A percentile compares a stretch with the other conserved stretches of the same genome.
Conservation (phyloP, 2,329 filamentous ascomycete species). For the Aspergillus alliaceus region DNA sequence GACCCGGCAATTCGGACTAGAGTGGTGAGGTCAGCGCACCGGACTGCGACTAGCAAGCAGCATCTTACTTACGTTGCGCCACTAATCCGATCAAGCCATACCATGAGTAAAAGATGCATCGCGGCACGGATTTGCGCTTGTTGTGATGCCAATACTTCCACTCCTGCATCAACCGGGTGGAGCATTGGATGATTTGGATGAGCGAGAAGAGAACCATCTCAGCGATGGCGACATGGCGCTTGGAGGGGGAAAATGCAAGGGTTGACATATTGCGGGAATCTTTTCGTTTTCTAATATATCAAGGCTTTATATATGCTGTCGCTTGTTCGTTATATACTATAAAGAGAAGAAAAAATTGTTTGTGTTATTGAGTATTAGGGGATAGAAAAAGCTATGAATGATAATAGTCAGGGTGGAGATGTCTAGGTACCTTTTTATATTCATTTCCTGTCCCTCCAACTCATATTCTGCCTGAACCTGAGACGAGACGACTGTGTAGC, state of each 20-base stretch:
- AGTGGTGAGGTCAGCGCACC: neutral
- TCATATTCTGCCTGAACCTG: neutral
- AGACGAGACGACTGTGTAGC: neutral
- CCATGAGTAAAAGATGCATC: constrained; percentile 28
- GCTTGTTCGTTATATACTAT: neutral
- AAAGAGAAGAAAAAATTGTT: neutral
- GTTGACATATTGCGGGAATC: neutral
- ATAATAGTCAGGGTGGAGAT: too few species aligned
- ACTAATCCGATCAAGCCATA: constrained; percentile 27
- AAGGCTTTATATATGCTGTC: rapidly evolving
- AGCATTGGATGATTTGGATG: constrained; percentile 21
- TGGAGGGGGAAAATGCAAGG: constrained; percentile 1
- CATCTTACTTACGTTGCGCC: constrained; percentile 22
- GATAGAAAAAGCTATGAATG: neutral
- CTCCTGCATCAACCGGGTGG: constrained; percentile 26
- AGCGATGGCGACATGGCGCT: constrained; percentile 23
- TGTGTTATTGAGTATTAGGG: too few species aligned
- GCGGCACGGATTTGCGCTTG: constrained; percentile 12
- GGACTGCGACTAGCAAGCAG: neutral
- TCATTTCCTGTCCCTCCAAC: neutral
- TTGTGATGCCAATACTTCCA: constrained; percentile 29
- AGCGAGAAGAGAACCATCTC: constrained; percentile 25
- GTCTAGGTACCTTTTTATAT: neutral
- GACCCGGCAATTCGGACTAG: constrained; percentile 27
- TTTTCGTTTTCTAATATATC: neutral